Evolutionary conservation across 2,329 filamentous ascomycete species (phyloP), one percentile per base, ranked within the genome.

Genomic region (Colletotrichum sp.): DNA sequence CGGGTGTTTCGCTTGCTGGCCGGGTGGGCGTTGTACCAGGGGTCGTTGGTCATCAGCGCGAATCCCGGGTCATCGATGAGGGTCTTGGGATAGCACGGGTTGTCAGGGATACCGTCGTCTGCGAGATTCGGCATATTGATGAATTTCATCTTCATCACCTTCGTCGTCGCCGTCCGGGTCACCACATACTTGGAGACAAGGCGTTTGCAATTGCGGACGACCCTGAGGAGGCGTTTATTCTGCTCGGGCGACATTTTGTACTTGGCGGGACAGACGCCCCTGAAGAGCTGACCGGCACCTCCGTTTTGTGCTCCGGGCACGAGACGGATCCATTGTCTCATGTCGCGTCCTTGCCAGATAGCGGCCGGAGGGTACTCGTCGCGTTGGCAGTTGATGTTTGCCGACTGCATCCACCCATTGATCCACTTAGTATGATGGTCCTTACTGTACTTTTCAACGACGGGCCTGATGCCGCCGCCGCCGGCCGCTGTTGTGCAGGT

Each of bases 11-110:
- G 57, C 57, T 60, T 60, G 57, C 26, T 63, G 30, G 60, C 60
- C 32, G 28, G 60, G n/a, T 63, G 60, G 30, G 28, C 28, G 60
- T 73, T 39, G 62, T 81, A 80, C 62, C 71, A 80, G 18, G 57
- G 69, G 28, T 80, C 79, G 44, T 75, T 77, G 18, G 63, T 73
- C 21, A 80, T 57, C 12, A 81, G 76, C 12, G 75, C 77, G 28
- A 80, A 81, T 12, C 77, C 79, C 1, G 79, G 79, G 64, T 81
- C 80, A 8, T 67, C 24, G 4, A 77, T 72, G 21, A 79, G 76
- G 3, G 24, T 49, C 16, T 10, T 68, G n/a, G 79, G 78, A 75
- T 76, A 80, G 78, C 80, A 80, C n/a, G 74, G 73, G 73, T 80
- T 81, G 34, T 72, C 75, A 21, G 57, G 21, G 59, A 80, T 71